Percentiles rank a stretch among this genome's conserved stretches.
These are phyloP conservation scores for Anisodus tanguticus DNA, from an alignment of 257 asterid genomes.

Conservation along the genomic window DNA sequence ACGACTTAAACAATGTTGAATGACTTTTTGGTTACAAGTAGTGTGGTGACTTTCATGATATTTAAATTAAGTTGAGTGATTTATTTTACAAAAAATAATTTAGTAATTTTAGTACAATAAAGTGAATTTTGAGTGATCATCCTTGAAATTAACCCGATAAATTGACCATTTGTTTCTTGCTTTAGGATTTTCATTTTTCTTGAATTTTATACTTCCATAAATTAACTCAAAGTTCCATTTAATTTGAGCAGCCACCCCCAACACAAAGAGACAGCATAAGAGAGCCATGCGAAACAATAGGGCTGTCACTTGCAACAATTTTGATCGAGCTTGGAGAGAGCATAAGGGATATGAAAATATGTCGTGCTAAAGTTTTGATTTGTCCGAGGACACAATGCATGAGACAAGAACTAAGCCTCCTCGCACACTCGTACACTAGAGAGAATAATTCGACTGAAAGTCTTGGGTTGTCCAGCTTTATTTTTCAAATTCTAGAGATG, in stretches of 20 bases:
- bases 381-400: slow-evolving; percentile 51
- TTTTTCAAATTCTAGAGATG: slow-evolving; percentile 61
- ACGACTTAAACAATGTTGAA: too few species aligned
- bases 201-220: neutral
- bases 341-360: slow-evolving; percentile 59
- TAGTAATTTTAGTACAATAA: too few species aligned
- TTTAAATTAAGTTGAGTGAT: too few species aligned
- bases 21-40: too few species aligned
- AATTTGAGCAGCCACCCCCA: slow-evolving; percentile 51
- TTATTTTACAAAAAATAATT: too few species aligned
- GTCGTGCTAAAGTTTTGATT: slow-evolving; percentile 47
- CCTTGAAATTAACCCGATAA: too few species aligned
- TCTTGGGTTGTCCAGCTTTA: slow-evolving; percentile 57
- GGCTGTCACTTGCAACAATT: slow-evolving; percentile 48
- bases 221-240: neutral
- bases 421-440: slow-evolving; percentile 27
- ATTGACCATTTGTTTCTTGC: neutral
- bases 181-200: neutral
- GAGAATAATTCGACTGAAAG: slow-evolving; percentile 42
- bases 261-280: slow-evolving; percentile 45
- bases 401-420: slow-evolving; percentile 48
- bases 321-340: slow-evolving; percentile 73
- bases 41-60: too few species aligned
- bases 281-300: slow-evolving; percentile 56
- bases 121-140: too few species aligned